Percentiles rank a stretch among this genome's conserved stretches.
These are phyloP conservation scores for sunflower (Helianthus annuus) DNA, from an alignment of 129 eudicot species.

Conservation along the genomic window DNA sequence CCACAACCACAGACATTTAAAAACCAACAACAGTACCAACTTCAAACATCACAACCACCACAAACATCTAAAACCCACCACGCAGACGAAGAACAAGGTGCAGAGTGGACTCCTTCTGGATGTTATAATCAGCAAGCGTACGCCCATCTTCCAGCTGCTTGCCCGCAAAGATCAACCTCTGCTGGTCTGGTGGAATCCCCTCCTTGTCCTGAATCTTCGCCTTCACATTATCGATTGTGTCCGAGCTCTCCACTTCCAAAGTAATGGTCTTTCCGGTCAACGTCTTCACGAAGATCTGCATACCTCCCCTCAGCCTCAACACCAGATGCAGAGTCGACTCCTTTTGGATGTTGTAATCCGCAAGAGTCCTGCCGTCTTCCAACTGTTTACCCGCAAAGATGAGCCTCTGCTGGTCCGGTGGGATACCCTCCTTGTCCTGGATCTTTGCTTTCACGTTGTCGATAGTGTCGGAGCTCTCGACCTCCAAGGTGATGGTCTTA, in stretches of 20 bases:
- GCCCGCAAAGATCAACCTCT: not conserved
- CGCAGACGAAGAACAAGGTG: constrained; percentile 17
- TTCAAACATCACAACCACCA: not conserved
- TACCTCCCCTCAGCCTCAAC: not conserved
- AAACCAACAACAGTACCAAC: not conserved
- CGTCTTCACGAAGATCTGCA: constrained; percentile 4
- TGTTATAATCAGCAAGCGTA: constrained; percentile 14
- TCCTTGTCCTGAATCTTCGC: constrained; percentile 12
- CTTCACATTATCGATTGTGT: not conserved
- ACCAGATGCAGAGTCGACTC: not conserved
- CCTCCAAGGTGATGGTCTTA: not conserved
- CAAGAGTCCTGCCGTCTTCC: not conserved
- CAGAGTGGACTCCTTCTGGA: constrained; percentile 10
- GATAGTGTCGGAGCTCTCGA: not conserved
- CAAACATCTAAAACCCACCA: constrained; percentile 2
- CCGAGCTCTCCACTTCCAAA: constrained; percentile 2
- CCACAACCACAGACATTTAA: not conserved
- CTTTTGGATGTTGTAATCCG: constrained; percentile 6
- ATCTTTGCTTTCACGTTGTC: constrained; percentile 2
- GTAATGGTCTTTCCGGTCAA: constrained; percentile 10
- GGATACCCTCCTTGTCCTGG: constrained; percentile 12
- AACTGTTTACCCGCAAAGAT: not conserved
- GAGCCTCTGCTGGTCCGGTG: constrained; percentile 8
- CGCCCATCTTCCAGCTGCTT: constrained; percentile 8
- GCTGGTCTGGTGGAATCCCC: constrained; percentile 8